Evolutionary conservation across 2,329 filamentous ascomycete species (phyloP), one percentile per base, ranked within the genome.

Genomic region (Byssothecium circinans): DNA sequence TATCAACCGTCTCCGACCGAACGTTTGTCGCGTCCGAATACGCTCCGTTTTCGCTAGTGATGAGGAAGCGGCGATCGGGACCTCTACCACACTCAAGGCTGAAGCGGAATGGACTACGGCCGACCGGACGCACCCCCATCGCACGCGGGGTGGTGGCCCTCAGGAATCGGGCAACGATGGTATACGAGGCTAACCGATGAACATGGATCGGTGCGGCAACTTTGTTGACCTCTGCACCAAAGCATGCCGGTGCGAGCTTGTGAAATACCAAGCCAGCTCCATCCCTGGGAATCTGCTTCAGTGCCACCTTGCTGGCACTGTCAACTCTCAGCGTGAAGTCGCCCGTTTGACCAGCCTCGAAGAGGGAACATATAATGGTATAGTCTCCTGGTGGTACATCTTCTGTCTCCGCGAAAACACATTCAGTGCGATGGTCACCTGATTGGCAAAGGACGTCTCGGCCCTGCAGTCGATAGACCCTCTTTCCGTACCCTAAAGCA

Each of bases 291-390:
- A 96, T 78, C 14, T 81, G 79, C 7, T 74, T 74, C 4, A 95
- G 66, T 1, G 69, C 61, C 30, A 85, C 79, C 0, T 79, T 75
- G 2, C 74, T 67, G 44, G 80, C 82, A 27, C 87, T 85, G 38
- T 85, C 84, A n/a, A 96, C 78, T 47, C 84, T 82, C 8, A 99
- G 77, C 0, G 79, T 82, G 63, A 95, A 97, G 40, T 79, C 78
- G 3, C 87, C 88, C 1, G 83, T 76, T 63, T 95, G 89, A 8
- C 86, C 87, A 0, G 86, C 80, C 53, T 95, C 90, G 67, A 95
- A 97, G 0, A 92, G 95, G 2, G 90, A 96, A 66, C 88, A 92
- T 6, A 96, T 87, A 46, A 96, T 79, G 0, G 89, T 96, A 69
- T 97, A 99, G 0, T 78, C 78, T 0, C 92, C 92, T 1, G 82